Conservation (phyloP, 2,329 filamentous ascomycete genomes). For the Fusarium sp. region DNA sequence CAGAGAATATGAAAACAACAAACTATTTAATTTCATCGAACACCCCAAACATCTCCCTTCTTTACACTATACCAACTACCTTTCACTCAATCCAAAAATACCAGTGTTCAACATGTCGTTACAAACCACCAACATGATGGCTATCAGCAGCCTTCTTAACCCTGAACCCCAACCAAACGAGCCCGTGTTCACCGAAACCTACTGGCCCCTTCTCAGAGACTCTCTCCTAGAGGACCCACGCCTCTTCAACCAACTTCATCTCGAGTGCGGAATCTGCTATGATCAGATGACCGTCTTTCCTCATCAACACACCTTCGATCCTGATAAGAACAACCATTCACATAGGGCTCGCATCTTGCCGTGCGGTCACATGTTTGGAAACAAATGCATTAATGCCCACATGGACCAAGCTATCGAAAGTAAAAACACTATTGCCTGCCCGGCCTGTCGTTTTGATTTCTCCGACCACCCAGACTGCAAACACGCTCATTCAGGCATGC, state of each 20-base stretch:
- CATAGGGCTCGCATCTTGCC: constrained; percentile 28
- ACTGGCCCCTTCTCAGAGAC: constrained; percentile 31
- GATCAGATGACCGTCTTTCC: constrained; percentile 29
- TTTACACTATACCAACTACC: background rate
- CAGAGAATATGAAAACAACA: background rate
- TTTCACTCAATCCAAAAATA: background rate
- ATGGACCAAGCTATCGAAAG: background rate
- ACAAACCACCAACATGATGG: background rate
- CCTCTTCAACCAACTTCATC: constrained; percentile 2
- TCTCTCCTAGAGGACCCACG: constrained; percentile 7
- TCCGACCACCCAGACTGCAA: background rate
- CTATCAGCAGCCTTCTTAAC: constrained; percentile 14
- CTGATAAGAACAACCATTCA: background rate
- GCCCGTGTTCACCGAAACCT: background rate
- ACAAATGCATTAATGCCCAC: constrained; percentile 4
- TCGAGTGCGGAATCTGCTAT: constrained; percentile 28
- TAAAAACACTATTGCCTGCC: background rate
- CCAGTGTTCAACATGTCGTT: background rate
- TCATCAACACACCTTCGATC: constrained; percentile 11
- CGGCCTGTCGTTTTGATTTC: constrained; percentile 13
- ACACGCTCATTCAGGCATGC: constrained; percentile 10
- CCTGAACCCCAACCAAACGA: background rate
- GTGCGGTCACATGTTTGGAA: constrained; percentile 43
- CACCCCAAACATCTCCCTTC: background rate
- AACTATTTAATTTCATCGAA: background rate